Base-by-base conservation (phyloP, 805 yeast genomes). In the Cyberlindnera veronae region DNA sequence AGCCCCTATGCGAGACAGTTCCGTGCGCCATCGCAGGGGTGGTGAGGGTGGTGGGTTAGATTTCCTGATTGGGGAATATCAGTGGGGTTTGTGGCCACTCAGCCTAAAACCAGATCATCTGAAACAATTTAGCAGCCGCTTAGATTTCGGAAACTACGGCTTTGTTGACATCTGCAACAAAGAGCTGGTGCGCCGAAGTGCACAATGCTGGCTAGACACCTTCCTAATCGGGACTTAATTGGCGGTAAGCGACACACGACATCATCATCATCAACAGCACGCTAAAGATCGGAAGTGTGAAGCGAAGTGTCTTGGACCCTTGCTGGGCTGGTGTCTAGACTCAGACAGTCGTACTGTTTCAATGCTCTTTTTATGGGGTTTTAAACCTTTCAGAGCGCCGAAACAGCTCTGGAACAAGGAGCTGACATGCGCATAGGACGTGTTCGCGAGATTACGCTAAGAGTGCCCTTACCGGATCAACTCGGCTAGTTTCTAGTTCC, bases 211-310 rank as follows among this genome's bases (percentile, higher is more conserved):
- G 32, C 32, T 29, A 9, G 14, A 22, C 32, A 12, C 21, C 32
- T 29, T 29, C 32, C 32, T 18, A 18, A 29, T 29, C 22, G 21
- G 22, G 32, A n/a, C n/a, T n/a, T n/a, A n/a, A n/a, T n/a, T n/a
- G n/a, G n/a, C n/a, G n/a, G n/a, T n/a, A n/a, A n/a, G n/a, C n/a
- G n/a, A n/a, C n/a, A n/a, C n/a, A n/a, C n/a, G n/a, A n/a, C n/a
- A n/a, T n/a, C n/a, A n/a, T n/a, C n/a, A n/a, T n/a, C n/a, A n/a
- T n/a, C n/a, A n/a, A n/a, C n/a, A n/a, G n/a, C n/a, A n/a, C n/a
- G n/a, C n/a, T n/a, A n/a, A n/a, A n/a, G n/a, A n/a, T n/a, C n/a
- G n/a, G n/a, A n/a, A n/a, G n/a, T n/a, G n/a, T n/a, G n/a, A n/a
- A n/a, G n/a, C n/a, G n/a, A n/a, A n/a, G n/a, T n/a, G n/a, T n/a